Conservation (phyloP, 1,284 basidiomycete species). For the Austroboletus rostrupii region DNA sequence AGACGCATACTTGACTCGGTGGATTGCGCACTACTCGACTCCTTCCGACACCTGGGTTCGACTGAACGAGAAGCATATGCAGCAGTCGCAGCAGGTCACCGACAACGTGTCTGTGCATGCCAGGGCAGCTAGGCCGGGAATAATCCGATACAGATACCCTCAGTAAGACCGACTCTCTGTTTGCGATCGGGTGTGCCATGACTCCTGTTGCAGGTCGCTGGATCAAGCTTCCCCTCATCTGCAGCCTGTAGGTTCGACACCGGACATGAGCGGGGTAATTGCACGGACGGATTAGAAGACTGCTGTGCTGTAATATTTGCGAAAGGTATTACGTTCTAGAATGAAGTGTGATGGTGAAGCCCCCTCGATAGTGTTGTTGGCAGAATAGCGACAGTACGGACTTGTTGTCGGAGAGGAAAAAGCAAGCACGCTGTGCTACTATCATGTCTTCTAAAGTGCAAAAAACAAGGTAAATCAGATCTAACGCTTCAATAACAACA, state of each 20-base stretch:
- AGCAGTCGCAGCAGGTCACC: slow-evolving; percentile 42
- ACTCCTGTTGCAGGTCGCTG: slow-evolving; percentile 18
- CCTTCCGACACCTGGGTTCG: slow-evolving; percentile 49
- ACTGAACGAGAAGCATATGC: slow-evolving; percentile 54
- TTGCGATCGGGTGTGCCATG: not conserved
- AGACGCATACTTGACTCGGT: slow-evolving; percentile 58
- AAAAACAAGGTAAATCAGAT: too few species aligned
- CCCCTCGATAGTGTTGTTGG: too few species aligned
- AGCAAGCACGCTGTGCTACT: too few species aligned
- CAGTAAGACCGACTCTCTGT: slow-evolving; percentile 47
- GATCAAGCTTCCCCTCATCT: slow-evolving; percentile 32
- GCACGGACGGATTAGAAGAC: slow-evolving; percentile 18
- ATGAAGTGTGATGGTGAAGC: too few species aligned
- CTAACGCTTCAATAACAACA: too few species aligned
- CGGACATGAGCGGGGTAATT: slow-evolving; percentile 18
- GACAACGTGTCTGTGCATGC: slow-evolving; percentile 44
- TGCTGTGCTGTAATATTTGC: too few species aligned
- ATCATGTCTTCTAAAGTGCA: too few species aligned
- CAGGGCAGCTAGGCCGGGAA: slow-evolving; percentile 47
- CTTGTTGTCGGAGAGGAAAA: too few species aligned
- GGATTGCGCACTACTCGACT: slow-evolving; percentile 52
- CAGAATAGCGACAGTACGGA: too few species aligned
- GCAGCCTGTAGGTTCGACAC: slow-evolving; percentile 24
- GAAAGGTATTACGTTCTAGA: too few species aligned
- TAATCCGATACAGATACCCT: slow-evolving; percentile 63